Base-by-base conservation (phyloP, 352 stramenopile genomes). In the Pythium periplocum region DNA sequence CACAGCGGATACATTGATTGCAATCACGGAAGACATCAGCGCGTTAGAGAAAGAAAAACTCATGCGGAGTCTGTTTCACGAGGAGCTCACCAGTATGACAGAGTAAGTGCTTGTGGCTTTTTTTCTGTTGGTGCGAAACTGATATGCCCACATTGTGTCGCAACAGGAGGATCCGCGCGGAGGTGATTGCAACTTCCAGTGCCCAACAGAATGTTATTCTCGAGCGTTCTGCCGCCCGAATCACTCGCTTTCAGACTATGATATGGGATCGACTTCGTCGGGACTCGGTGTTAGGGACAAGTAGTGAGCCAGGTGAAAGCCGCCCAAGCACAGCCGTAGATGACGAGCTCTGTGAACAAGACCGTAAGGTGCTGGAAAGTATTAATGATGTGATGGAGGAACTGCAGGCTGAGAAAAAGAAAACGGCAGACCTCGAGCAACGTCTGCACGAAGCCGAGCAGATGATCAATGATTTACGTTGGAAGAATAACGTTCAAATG, bases 201-300 rank as follows among this genome's bases (percentile, higher is more conserved):
- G 73, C 62, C 4, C 73, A 85, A n/a, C 75, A 86, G 11, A 74
- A 76, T 34, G 77, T 73, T 37, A 83, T 86, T 45, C 57, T 86
- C n/a, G 73, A 88, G 49, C 62, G 69, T 0, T 86, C 78, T 1
- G 75, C 61, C 3, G 55, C 66, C 8, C 73, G 75, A 4, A 86
- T 86, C 45, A 86, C 75, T 33, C 73, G 55, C 30, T 88, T 88
- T 30, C 78, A 88, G 48, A 58, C 64, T 30, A 43, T 84, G 3
- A 77, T 87, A 44, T 62, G 66, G 34, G 51, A 64, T 9, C 48
- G 35, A 32, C 45, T 81, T 38, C 72, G 33, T 31, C 55, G 9
- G 11, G 39, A n/a, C 41, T 70, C 26, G 3, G 26, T 26, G 17
- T 26, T 26, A 26, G 17, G 17, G 17, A 26, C 38, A 42, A 42